Conservation (phyloP, 495 filamentous ascomycete species). For the Ramalina peruviana region DNA sequence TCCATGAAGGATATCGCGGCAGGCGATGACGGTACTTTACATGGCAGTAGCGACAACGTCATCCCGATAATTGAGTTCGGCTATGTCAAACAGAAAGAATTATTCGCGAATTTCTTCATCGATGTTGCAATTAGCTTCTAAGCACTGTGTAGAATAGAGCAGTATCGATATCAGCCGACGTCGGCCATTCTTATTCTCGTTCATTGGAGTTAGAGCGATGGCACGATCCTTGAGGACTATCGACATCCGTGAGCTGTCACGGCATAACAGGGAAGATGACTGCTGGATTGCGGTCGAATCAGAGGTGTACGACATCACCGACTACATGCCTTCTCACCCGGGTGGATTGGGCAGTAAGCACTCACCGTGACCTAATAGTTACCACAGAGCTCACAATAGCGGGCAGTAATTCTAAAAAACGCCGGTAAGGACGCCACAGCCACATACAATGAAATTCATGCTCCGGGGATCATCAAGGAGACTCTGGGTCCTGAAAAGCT, state of each 20-base stretch:
- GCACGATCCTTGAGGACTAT: slow-evolving; percentile 17
- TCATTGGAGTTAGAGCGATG: no score
- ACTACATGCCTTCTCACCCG: slow-evolving; percentile 67
- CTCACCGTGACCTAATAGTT: background rate
- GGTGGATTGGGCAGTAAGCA: slow-evolving; percentile 36
- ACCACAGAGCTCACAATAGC: background rate
- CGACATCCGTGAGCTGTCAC: slow-evolving; percentile 59
- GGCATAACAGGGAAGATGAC: slow-evolving; percentile 69
- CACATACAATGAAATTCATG: slow-evolving; percentile 55
- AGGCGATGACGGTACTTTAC: no score
- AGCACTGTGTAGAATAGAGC: no score
- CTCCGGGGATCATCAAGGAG: slow-evolving; percentile 43
- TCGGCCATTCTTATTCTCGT: no score
- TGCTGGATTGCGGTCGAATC: slow-evolving; percentile 77
- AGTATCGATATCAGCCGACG: no score
- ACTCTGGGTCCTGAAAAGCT: slow-evolving; percentile 37
- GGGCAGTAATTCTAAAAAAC: slow-evolving; percentile 47
- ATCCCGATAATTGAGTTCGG: no score
- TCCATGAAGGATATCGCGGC: no score
- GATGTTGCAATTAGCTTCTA: no score
- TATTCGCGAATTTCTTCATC: no score
- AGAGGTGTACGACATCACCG: slow-evolving; percentile 80
- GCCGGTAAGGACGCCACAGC: slow-evolving; percentile 60
- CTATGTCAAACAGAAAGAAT: no score
- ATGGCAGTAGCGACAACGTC: no score